phyloP scores from a whole-genome alignment of 1,284 basidiomycete species.

The Boletus chippewaensis region DNA sequence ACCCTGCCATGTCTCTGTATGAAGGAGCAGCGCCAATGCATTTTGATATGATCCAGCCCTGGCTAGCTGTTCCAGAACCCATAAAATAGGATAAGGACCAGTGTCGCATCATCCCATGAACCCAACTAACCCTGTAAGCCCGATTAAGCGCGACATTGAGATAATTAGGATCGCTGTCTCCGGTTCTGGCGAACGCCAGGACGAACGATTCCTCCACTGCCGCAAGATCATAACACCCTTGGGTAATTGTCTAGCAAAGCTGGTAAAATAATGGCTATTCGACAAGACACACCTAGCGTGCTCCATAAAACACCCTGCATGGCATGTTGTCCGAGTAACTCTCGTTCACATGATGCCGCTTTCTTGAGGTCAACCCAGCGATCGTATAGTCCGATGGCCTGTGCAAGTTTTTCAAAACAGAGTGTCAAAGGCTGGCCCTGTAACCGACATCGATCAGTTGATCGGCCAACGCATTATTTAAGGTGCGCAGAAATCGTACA shows the following conservation, averaged over 20 bases:
- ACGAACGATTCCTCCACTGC: constrained; percentile 64
- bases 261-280: neutral
- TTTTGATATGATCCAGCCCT: constrained; percentile 61
- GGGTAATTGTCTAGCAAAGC: constrained; percentile 3
- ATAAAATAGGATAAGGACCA: constrained; percentile 11
- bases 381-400: constrained; percentile 65
- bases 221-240: constrained; percentile 69
- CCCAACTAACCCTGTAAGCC: constrained; percentile 49
- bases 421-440: constrained; percentile 70
- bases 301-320: constrained; percentile 69
- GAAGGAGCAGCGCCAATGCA: constrained; percentile 56
- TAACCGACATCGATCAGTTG: constrained; percentile 13
- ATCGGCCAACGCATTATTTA: neutral
- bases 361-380: constrained; percentile 57
- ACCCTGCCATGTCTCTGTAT: constrained; percentile 64
- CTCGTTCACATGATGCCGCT: constrained; percentile 43
- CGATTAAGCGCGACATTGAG: constrained; percentile 56
- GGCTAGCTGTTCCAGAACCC: constrained; percentile 45
- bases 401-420: constrained; percentile 58
- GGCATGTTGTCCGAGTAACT: constrained; percentile 65
- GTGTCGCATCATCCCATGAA: constrained; percentile 10
- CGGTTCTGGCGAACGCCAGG: constrained; percentile 54
- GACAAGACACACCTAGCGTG: constrained; percentile 45
- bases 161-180: constrained; percentile 53
- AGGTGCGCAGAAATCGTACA: constrained; percentile 16